phyloP scores from a whole-genome alignment of 345 rosid genomes.

The Linum tenue region DNA sequence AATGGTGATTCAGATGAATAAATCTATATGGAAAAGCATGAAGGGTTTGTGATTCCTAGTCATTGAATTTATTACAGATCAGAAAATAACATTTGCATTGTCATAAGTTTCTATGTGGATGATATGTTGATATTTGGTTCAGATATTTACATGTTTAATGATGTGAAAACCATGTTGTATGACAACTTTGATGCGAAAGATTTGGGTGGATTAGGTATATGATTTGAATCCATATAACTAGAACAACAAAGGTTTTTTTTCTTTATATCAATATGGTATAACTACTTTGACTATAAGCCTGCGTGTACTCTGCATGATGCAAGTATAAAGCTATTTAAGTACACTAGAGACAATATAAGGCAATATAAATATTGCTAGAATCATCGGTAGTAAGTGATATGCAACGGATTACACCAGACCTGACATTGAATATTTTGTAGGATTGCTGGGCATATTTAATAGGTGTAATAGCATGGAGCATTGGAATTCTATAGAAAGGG shows the following conservation, averaged over 20 bases:
- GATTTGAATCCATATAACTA: background rate
- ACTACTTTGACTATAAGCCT: background rate
- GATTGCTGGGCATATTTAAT: background rate
- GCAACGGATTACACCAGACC: background rate
- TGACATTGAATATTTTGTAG: background rate
- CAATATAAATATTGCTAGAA: background rate
- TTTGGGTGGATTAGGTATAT: background rate
- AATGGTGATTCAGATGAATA: background rate
- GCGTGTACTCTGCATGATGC: background rate
- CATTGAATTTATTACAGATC: background rate
- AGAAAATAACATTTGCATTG: background rate
- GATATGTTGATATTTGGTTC: background rate
- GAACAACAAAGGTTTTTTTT: background rate
- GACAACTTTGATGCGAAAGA: slow-evolving; percentile 2
- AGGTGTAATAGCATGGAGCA: background rate
- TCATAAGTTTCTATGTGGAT: slow-evolving; percentile 6
- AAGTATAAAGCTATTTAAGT: background rate
- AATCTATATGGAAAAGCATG: background rate
- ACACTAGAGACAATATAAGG: background rate
- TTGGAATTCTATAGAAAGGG: background rate
- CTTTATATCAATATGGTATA: background rate
- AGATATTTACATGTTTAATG: background rate
- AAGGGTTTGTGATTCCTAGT: background rate
- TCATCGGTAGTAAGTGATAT: background rate
- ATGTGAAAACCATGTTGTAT: background rate